Evolutionary conservation across 208 protist genomes (phyloP).

Genomic region (Trypanosoma conorhini): DNA sequence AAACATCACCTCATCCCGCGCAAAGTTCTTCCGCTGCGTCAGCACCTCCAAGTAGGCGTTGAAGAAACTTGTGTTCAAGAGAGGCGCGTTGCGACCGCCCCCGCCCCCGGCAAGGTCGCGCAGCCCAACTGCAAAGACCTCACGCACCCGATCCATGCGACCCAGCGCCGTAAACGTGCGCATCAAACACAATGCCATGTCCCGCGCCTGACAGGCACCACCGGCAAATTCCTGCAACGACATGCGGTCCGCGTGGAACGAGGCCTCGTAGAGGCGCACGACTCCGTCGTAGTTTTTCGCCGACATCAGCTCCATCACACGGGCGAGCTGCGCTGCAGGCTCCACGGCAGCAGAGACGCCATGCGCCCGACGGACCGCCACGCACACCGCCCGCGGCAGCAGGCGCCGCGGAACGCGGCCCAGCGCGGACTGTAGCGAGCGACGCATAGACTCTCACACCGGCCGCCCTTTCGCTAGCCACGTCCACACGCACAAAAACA

Average conservation of each 20-base stretch:
- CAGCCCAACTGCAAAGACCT: conserved; percentile 53
- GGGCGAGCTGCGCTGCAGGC: conserved; percentile 1
- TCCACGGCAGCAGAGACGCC: not conserved
- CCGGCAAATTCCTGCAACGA: conserved; percentile 47
- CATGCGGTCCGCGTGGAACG: conserved; percentile 31
- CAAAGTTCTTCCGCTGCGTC: conserved; percentile 61
- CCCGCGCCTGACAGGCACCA: conserved; percentile 42
- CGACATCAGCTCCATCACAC: conserved; percentile 27
- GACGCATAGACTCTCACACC: not conserved
- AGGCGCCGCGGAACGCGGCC: not conserved
- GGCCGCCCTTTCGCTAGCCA: too few relatives aligned
- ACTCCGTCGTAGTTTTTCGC: conserved; percentile 34
- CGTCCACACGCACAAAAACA: too few relatives aligned
- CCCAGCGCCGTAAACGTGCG: conserved; percentile 66
- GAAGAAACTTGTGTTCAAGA: conserved; percentile 53
- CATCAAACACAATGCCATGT: conserved; percentile 54
- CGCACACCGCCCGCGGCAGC: not conserved
- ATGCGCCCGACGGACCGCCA: not conserved
- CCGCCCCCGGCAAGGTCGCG: conserved; percentile 35
- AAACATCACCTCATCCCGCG: conserved; percentile 55
- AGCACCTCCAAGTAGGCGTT: conserved; percentile 78
- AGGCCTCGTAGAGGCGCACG: conserved; percentile 34
- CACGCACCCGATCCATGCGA: conserved; percentile 63
- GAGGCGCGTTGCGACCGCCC: not conserved
- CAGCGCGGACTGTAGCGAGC: not conserved